Percentiles rank a stretch among this genome's conserved stretches.
Conservation (phyloP, 257 asterid genomes). For the Euphrasia confusa region DNA sequence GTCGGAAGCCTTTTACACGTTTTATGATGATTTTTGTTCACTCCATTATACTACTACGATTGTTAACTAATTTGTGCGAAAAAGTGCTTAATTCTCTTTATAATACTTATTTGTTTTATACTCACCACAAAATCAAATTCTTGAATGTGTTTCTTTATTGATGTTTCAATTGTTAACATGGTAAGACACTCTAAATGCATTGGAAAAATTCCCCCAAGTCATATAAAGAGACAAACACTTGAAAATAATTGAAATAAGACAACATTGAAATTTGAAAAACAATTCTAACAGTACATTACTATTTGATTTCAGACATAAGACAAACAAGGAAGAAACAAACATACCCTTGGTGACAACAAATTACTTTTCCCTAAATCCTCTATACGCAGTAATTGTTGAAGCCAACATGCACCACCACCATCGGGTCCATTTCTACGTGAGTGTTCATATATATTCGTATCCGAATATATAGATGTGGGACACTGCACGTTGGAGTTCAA, state of each 20-base stretch:
- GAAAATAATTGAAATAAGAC: conserved; percentile 24
- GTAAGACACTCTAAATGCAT: no score
- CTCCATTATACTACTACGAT: no score
- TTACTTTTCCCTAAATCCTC: conserved; percentile 1
- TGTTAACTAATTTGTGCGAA: no score
- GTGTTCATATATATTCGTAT: background rate
- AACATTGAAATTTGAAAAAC: conserved; percentile 14
- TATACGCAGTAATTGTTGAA: background rate
- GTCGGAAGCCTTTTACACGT: no score
- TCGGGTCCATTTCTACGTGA: background rate
- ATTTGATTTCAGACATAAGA: background rate
- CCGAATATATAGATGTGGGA: background rate
- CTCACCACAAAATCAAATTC: no score
- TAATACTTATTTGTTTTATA: no score
- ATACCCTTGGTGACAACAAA: conserved; percentile 6
- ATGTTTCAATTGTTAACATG: no score
- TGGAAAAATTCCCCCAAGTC: background rate
- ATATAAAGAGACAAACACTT: conserved; percentile 24
- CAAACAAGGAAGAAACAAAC: conserved; percentile 14
- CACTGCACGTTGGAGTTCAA: background rate
- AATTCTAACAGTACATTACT: background rate
- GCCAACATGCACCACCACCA: background rate
- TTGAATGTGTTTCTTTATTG: no score
- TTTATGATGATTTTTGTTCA: no score
- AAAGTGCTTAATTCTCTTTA: no score